Evolutionary conservation across 352 stramenopile genomes (phyloP).

Genomic region (Thalassiosira hispida): DNA sequence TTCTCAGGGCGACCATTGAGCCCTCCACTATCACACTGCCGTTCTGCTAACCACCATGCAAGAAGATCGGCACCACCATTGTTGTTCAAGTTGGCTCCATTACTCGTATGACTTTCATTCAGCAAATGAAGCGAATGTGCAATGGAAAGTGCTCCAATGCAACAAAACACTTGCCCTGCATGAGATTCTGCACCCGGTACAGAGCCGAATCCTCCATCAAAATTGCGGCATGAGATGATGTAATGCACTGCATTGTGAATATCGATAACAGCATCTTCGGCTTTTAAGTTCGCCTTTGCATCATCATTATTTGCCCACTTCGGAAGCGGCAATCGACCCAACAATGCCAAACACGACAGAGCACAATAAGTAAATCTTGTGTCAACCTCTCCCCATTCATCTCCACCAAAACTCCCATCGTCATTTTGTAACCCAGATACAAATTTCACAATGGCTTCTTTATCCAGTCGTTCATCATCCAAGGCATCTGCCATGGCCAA

Average conservation of each 20-base stretch:
- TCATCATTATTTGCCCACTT: conserved; percentile 30
- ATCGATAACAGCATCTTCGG: conserved; percentile 82
- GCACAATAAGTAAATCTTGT: conserved; percentile 99
- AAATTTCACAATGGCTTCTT: conserved; percentile 66
- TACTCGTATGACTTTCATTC: conserved; percentile 27
- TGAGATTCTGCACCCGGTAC: conserved; percentile 95
- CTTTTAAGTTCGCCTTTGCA: conserved; percentile 13
- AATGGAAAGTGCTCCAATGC: conserved; percentile 94
- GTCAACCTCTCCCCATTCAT: conserved; percentile 98
- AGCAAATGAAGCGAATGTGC: conserved; percentile 78
- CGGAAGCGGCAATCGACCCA: conserved; percentile 85
- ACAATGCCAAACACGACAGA: conserved; percentile 92
- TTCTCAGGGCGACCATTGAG: conserved; percentile 98
- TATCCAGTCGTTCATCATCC: conserved; percentile 70
- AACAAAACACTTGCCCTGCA: conserved; percentile 97
- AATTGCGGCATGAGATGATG: conserved; percentile 96
- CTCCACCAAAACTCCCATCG: conserved; percentile 96
- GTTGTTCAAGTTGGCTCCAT: background rate
- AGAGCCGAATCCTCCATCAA: conserved; percentile 91
- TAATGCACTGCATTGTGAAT: conserved; percentile 91
- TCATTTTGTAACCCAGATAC: conserved; percentile 92
- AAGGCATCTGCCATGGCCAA: conserved; percentile 91
- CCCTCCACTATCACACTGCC: conserved; percentile 95
- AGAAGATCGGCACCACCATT: conserved; percentile 88
- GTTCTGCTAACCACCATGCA: conserved; percentile 96